Evolutionary conservation across 345 rosid genomes (phyloP).

Genomic region (Brassica napus): DNA sequence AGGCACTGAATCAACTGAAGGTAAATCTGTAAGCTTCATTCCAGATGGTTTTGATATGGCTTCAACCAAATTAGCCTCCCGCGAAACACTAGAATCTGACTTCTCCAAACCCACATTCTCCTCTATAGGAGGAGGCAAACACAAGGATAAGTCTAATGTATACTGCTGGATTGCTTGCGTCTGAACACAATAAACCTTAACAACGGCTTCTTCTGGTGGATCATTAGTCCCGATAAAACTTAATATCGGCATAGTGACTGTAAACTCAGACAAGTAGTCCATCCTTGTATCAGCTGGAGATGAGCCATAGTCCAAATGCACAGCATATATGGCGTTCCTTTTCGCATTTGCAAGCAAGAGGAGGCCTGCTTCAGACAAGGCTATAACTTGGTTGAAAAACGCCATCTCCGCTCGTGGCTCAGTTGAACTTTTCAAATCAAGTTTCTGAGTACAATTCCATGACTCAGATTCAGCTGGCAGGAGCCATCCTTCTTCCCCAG

Average conservation of each 20-base stretch:
- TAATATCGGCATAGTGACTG: conserved; percentile 90
- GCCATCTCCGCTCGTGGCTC: conserved; percentile 60
- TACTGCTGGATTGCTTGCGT: conserved; percentile 95
- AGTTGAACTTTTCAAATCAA: conserved; percentile 71
- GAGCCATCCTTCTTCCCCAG: conserved; percentile 81
- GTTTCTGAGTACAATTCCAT: conserved; percentile 79
- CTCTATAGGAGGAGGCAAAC: conserved; percentile 70
- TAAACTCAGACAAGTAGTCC: conserved; percentile 84
- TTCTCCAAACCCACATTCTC: conserved; percentile 59
- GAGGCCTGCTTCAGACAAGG: conserved; percentile 68
- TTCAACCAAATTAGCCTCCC: conserved; percentile 45
- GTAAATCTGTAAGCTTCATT: conserved; percentile 44
- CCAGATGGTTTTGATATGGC: conserved; percentile 48
- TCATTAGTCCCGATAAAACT: conserved; percentile 81
- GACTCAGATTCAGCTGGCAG: conserved; percentile 63
- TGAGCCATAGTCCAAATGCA: conserved; percentile 81
- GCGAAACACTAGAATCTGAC: conserved; percentile 50
- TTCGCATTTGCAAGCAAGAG: conserved; percentile 85
- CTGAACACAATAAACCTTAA: conserved; percentile 87
- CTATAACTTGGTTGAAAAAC: conserved; percentile 83
- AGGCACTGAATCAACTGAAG: conserved; percentile 43
- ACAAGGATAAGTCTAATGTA: conserved; percentile 73
- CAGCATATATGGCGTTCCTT: conserved; percentile 78
- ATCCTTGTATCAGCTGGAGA: conserved; percentile 66
- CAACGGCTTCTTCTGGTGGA: conserved; percentile 56